phyloP scores from a whole-genome alignment of 305 asterid species.

The Solanum hybrid region DNA sequence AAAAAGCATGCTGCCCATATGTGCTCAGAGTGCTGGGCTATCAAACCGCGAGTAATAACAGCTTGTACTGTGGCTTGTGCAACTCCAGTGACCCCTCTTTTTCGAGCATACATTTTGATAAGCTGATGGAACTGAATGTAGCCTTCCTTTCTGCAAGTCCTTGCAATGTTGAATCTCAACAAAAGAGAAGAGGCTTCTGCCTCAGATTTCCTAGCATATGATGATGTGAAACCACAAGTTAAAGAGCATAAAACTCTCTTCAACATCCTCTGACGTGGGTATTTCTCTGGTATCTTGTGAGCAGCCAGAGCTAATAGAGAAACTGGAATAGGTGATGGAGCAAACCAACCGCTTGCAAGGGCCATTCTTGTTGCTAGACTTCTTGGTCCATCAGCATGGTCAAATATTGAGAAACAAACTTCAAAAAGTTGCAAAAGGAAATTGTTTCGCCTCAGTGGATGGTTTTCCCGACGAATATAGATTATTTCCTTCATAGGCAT shows the following conservation, averaged over 20 bases:
- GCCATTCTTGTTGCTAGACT: slow-evolving; percentile 92
- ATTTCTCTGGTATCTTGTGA: slow-evolving; percentile 69
- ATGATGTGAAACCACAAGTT: slow-evolving; percentile 61
- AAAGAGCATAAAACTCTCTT: slow-evolving; percentile 47
- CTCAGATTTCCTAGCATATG: slow-evolving; percentile 66
- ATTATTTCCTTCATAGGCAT: slow-evolving; percentile 50
- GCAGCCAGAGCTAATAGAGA: slow-evolving; percentile 71
- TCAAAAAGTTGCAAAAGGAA: slow-evolving; percentile 85
- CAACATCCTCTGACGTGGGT: slow-evolving; percentile 44
- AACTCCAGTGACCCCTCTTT: slow-evolving; percentile 53
- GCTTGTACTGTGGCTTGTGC: slow-evolving; percentile 77
- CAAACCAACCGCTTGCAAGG: slow-evolving; percentile 89
- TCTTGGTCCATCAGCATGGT: slow-evolving; percentile 78
- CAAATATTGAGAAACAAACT: slow-evolving; percentile 92
- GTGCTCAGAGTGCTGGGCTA: slow-evolving; percentile 54
- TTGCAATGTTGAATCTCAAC: slow-evolving; percentile 67
- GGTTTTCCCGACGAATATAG: slow-evolving; percentile 54
- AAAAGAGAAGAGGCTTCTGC: slow-evolving; percentile 68
- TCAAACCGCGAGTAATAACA: slow-evolving; percentile 35
- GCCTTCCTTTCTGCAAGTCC: slow-evolving; percentile 53
- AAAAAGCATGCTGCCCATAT: slow-evolving; percentile 89
- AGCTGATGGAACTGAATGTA: slow-evolving; percentile 61
- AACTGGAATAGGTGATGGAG: slow-evolving; percentile 62
- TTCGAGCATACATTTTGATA: slow-evolving; percentile 57
- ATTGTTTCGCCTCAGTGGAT: slow-evolving; percentile 47